Base-by-base conservation (phyloP, 805 yeast genomes). In the Candida coleopterorum region DNA sequence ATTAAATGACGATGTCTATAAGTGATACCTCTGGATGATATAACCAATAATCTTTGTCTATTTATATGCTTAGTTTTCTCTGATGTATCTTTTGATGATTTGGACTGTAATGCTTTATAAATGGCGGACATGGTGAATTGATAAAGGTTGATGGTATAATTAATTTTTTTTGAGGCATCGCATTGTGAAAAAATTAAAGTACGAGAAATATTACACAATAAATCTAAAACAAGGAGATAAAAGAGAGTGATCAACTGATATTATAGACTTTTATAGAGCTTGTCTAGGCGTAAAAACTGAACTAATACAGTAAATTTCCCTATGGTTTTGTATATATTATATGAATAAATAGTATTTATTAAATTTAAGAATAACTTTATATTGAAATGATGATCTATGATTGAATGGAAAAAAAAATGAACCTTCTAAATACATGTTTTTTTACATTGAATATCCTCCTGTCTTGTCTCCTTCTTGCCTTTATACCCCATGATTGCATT, bases 1-100 rank as follows among this genome's bases (percentile, higher is more conserved):
- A 93, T 86, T 53, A 93, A 67, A 63, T 93, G 97, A 55, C 98
- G 88, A 57, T 93, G 97, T 68, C 98, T 82, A 58, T 70, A 87
- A 20, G 96, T 88, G 39, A 90, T 85, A 48, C 98, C 98, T 60
- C 98, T 78, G 27, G 97, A 88, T 4, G 97, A 84, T 52, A 90
- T 84, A 41, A 93, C 72, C 42, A 93, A 69, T 26, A 89, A 86
- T 52, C 96, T 74, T 62, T 90, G 97, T 60, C 85, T 82, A 63
- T 90, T 90, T 61, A 77, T 75, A 58, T 78, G 84, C 45, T 74
- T 70, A 48, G 72, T 68, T 42, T 58, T 68, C 18, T 59, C 66
- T 39, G 72, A 70, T 40, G 64, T 64, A 25, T 64, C 72, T 45
- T 74, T 75, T 16, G 81, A 69, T 32, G 60, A 43, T 46, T 65